Evolutionary conservation across 148 eudicot species (phyloP).

Genomic region (Silene conica): DNA sequence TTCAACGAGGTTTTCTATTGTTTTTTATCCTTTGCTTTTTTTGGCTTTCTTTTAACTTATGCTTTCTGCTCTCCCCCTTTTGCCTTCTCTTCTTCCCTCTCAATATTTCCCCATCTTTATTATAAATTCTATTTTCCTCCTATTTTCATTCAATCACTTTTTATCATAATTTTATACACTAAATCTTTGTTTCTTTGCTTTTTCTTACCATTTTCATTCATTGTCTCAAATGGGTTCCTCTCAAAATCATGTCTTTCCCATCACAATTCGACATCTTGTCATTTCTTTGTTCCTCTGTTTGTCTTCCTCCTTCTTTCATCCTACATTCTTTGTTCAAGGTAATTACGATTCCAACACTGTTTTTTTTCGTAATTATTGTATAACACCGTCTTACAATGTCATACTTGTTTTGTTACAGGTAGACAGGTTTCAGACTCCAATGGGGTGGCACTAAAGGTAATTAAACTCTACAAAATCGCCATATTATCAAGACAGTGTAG

Average conservation of each 20-base stretch:
- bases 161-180: background rate
- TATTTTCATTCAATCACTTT: slow-evolving; percentile 7
- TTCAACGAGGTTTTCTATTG: slow-evolving; percentile 15
- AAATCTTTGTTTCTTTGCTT: background rate
- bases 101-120: too few relatives aligned
- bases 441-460: slow-evolving; percentile 22
- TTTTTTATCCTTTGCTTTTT: slow-evolving; percentile 6
- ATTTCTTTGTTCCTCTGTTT: slow-evolving; percentile 25
- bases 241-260: slow-evolving; percentile 22
- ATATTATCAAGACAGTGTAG: background rate
- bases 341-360: background rate
- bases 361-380: background rate
- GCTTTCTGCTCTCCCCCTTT: slow-evolving; percentile 22
- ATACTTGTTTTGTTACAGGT: slow-evolving; percentile 25
- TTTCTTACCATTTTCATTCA: background rate
- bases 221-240: slow-evolving; percentile 26
- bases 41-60: slow-evolving; percentile 13
- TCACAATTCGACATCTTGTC: slow-evolving; percentile 19
- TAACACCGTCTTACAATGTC: background rate
- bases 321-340: slow-evolving; percentile 25
- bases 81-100: slow-evolving; percentile 17
- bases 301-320: slow-evolving; percentile 6
- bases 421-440: slow-evolving; percentile 28
- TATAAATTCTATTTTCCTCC: too few relatives aligned
- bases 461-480: background rate